Percentiles rank a stretch among this genome's conserved stretches.
These are phyloP conservation scores for Meyerozyma sp. DNA, from an alignment of 1,139 yeast species.

Conservation along the genomic window DNA sequence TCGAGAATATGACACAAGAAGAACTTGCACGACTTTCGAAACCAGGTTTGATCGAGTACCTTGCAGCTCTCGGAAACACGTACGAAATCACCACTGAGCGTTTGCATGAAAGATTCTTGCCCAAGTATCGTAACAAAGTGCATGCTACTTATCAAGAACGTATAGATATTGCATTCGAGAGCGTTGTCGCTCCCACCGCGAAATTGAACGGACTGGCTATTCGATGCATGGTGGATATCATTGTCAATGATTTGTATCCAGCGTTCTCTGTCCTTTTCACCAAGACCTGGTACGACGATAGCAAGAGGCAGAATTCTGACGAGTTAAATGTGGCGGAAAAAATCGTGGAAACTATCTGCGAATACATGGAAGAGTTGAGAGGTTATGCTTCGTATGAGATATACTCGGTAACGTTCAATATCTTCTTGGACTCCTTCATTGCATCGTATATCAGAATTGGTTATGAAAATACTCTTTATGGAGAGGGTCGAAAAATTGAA, in stretches of 20 bases:
- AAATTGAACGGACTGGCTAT: slow-evolving; percentile 69
- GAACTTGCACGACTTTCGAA: slow-evolving; percentile 52
- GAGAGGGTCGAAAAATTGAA: slow-evolving; percentile 51
- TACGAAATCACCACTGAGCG: slow-evolving; percentile 86
- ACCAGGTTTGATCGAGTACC: slow-evolving; percentile 77
- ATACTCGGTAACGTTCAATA: slow-evolving; percentile 40
- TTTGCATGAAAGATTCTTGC: slow-evolving; percentile 68
- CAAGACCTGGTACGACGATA: slow-evolving; percentile 42
- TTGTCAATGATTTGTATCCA: slow-evolving; percentile 60
- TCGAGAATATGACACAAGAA: slow-evolving; percentile 41
- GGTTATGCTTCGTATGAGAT: slow-evolving; percentile 43
- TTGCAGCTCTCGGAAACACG: slow-evolving; percentile 75
- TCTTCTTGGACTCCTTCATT: slow-evolving; percentile 38
- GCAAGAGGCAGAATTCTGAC: slow-evolving; percentile 29
- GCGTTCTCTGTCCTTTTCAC: slow-evolving; percentile 38
- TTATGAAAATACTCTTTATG: slow-evolving; percentile 41
- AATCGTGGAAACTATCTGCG: slow-evolving; percentile 68
- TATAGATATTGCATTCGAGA: slow-evolving; percentile 54
- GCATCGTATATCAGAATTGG: slow-evolving; percentile 43
- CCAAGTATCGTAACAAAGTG: slow-evolving; percentile 60
- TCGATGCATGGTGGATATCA: slow-evolving; percentile 57
- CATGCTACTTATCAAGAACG: slow-evolving; percentile 56
- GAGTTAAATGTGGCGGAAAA: slow-evolving; percentile 46
- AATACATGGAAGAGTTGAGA: slow-evolving; percentile 64
- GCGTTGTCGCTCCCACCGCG: slow-evolving; percentile 69